Evolutionary conservation across 1,284 basidiomycete genomes (phyloP).

Genomic region (Moesziomyces antarcticus): DNA sequence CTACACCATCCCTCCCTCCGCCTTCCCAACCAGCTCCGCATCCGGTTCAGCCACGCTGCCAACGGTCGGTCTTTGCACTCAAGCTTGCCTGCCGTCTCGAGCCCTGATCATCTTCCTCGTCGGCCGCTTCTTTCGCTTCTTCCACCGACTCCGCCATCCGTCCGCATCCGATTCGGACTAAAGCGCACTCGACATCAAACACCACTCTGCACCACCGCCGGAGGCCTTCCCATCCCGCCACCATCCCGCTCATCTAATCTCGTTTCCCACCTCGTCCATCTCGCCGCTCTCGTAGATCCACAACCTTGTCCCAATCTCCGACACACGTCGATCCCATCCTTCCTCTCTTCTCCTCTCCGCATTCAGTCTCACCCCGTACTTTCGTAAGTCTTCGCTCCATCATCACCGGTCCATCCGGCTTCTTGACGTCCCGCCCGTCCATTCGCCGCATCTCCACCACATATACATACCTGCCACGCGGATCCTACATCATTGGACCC

Average conservation of each 20-base stretch:
- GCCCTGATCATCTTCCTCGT: neutral
- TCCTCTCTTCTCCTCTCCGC: conserved; percentile 18
- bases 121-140: conserved; percentile 14
- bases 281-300: conserved; percentile 1
- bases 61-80: neutral
- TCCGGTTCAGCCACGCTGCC: conserved; percentile 18
- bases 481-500: no score
- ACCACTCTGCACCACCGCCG: neutral
- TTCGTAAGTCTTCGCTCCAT: conserved; percentile 1
- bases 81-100: neutral
- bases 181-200: neutral
- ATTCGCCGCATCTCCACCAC: neutral
- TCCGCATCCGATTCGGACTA: neutral
- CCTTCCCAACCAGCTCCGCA: conserved; percentile 15
- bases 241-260: neutral
- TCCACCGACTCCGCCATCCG: neutral
- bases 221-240: neutral
- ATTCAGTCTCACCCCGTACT: conserved; percentile 7
- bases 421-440: neutral
- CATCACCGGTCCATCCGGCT: conserved; percentile 1
- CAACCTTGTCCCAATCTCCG: conserved; percentile 37
- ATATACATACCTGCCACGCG: neutral
- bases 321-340: conserved; percentile 8
- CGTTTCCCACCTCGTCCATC: conserved; percentile 3
- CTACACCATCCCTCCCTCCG: conserved; percentile 9